A percentile compares a stretch with the other conserved stretches of the same genome.
These are phyloP conservation scores for Paecilomyces sp. DNA, from an alignment of 2,329 filamentous ascomycete species.

Conservation along the genomic window DNA sequence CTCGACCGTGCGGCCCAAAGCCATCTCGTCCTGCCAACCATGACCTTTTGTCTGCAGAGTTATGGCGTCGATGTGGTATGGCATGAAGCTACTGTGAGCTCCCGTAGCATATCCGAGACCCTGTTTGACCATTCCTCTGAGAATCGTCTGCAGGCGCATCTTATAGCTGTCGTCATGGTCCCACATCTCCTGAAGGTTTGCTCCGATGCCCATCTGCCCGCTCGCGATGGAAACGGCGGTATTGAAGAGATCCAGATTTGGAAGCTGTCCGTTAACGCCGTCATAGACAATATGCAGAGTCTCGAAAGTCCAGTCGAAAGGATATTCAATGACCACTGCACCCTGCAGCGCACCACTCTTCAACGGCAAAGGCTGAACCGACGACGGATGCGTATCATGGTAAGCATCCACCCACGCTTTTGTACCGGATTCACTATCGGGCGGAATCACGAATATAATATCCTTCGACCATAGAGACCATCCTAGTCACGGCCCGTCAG, in stretches of 20 bases:
- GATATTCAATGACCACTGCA: constrained; percentile 88
- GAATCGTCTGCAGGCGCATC: constrained; percentile 78
- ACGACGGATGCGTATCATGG: constrained; percentile 73
- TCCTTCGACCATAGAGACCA: constrained; percentile 99
- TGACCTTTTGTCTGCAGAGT: constrained; percentile 84
- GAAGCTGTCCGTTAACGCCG: constrained; percentile 88
- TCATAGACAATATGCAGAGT: constrained; percentile 90
- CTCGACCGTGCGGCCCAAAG: constrained; percentile 80
- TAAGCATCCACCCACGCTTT: constrained; percentile 98
- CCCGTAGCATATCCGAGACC: constrained; percentile 82
- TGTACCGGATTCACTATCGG: constrained; percentile 81
- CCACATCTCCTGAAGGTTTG: constrained; percentile 80
- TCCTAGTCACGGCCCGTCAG: constrained; percentile 36
- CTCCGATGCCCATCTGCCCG: constrained; percentile 85
- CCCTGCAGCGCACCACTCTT: constrained; percentile 93
- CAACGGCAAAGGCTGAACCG: constrained; percentile 69
- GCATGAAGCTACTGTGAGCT: constrained; percentile 91
- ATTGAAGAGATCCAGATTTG: constrained; percentile 94
- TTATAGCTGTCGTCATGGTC: constrained; percentile 68
- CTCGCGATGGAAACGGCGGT: constrained; percentile 80
- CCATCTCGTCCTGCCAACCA: constrained; percentile 98
- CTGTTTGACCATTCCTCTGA: constrained; percentile 88
- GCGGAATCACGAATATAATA: constrained; percentile 83
- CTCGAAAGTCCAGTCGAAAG: constrained; percentile 76
- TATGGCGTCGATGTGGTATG: constrained; percentile 94